phyloP scores from a whole-genome alignment of 805 yeast species.

The Torulaspora delbrueckii region DNA sequence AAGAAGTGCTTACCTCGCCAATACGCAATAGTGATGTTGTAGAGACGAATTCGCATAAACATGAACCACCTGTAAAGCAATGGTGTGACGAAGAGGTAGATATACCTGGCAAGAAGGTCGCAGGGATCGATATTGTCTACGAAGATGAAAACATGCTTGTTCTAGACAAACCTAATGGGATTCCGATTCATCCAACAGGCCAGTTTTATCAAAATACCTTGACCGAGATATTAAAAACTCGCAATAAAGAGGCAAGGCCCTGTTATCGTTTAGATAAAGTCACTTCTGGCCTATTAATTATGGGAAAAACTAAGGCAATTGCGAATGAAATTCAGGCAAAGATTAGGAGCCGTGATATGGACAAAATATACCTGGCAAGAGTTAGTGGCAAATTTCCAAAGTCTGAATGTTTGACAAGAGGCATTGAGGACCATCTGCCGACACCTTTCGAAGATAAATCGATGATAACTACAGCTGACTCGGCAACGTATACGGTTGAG shows the following conservation, averaged over 20 bases:
- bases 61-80: conserved; percentile 76
- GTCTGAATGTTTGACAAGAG: not conserved
- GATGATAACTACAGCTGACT: conserved; percentile 13
- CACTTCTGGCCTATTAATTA: conserved; percentile 85
- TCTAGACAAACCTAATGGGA: conserved; percentile 87
- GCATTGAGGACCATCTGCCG: conserved; percentile 32
- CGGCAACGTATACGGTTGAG: conserved; percentile 62
- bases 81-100: conserved; percentile 24
- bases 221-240: conserved; percentile 66
- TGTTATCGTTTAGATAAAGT: conserved; percentile 86
- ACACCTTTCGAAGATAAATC: conserved; percentile 10
- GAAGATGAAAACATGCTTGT: conserved; percentile 75
- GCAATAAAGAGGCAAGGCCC: conserved; percentile 56
- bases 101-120: conserved; percentile 16
- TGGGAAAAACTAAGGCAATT: conserved; percentile 27
- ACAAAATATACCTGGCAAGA: conserved; percentile 76
- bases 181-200: conserved; percentile 96
- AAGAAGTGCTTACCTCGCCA: conserved; percentile 12
- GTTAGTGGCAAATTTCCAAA: conserved; percentile 80
- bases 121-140: conserved; percentile 56
- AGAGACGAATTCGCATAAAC: conserved; percentile 53
- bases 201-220: conserved; percentile 66
- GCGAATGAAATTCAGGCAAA: conserved; percentile 66
- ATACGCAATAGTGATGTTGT: conserved; percentile 30
- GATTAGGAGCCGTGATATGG: conserved; percentile 57